Base-by-base conservation (phyloP, 192 early-diverging fungal species). In the Backusella tuberculispora region DNA sequence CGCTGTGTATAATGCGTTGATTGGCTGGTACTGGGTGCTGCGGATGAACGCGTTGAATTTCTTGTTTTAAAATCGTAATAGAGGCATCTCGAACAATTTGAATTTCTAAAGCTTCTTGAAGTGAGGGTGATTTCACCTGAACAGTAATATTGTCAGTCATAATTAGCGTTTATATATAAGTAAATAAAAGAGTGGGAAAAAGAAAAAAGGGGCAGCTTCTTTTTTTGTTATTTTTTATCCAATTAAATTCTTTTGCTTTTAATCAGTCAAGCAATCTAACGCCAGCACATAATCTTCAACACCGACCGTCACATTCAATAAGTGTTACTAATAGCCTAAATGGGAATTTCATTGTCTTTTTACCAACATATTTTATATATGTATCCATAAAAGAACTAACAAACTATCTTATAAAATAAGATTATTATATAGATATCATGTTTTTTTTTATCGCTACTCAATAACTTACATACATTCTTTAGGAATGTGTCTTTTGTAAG, bases 1-100 rank as follows among this genome's bases (percentile, higher is more conserved):
- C 80, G n/a, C 74, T 71, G 37, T 63, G 75, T 46, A 82, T 82
- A 34, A 82, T 66, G 34, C 80, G 80, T 26, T 82, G 80, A 38
- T 78, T 48, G n/a, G 13, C 43, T 10, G 76, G 47, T 13, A 41
- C n/a, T 64, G 80, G 80, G 17, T 73, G 60, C 19, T 73, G 69
- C n/a, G 76, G 80, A 75, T 82, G 80, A 45, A 69, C 48, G 7
- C 29, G 37, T 42, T 71, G 76, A 24, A 82, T 66, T 7, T 47
- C 19, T 29, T 63, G 53, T 60, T 82, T 82, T 19, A 82, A 50
- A 12, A 9, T 29, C 5, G 56, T 3, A 24, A 82, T 43, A 6
- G 74, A 75, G 17, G 76, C 43, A 34, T 72, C 38, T 2, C 15
- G 12, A 12, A n/a, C 5, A 5, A 70, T 50, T n/a, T 2, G 41